These are phyloP conservation scores for Mycocentrospora acerina DNA, from an alignment of 2,329 filamentous ascomycete genomes.

Conservation along the genomic window DNA sequence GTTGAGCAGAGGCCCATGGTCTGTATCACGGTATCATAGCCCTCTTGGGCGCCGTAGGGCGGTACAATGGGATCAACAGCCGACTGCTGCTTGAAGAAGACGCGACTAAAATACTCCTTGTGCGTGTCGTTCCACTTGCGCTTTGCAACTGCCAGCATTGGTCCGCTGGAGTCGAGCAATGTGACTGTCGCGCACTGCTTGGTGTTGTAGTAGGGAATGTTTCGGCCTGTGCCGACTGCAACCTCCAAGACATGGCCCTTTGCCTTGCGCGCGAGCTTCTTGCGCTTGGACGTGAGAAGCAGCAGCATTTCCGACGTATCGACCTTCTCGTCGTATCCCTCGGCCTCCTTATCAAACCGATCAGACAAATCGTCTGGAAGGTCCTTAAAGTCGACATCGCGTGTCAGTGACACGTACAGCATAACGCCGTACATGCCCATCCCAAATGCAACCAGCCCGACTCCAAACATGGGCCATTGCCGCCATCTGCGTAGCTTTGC, in stretches of 20 bases:
- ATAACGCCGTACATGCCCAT: conserved; percentile 45
- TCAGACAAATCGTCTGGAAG: conserved; percentile 46
- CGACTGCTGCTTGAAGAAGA: conserved; percentile 48
- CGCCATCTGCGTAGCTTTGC: conserved; percentile 32
- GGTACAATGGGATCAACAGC: conserved; percentile 47
- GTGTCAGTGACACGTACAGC: conserved; percentile 37
- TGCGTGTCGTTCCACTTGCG: conserved; percentile 51
- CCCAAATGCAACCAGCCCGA: conserved; percentile 38
- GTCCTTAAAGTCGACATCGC: conserved; percentile 22
- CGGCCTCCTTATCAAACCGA: conserved; percentile 49
- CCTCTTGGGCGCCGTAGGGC: conserved; percentile 43
- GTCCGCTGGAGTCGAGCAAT: conserved; percentile 49
- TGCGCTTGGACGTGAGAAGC: conserved; percentile 44
- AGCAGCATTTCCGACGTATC: conserved; percentile 46
- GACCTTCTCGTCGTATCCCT: conserved; percentile 51
- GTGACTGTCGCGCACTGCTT: conserved; percentile 47
- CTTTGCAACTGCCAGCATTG: conserved; percentile 52
- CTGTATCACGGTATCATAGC: conserved; percentile 54
- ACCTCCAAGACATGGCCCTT: conserved; percentile 52
- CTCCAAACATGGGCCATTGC: conserved; percentile 35
- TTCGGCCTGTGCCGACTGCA: conserved; percentile 52
- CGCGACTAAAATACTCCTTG: conserved; percentile 39
- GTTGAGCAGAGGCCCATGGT: conserved; percentile 56
- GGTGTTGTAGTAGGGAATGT: conserved; percentile 48
- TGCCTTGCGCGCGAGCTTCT: conserved; percentile 44